Percentiles rank a stretch among this genome's conserved stretches.
phyloP scores from a whole-genome alignment of 371 early-diverging fungal genomes.

The Mucor ambiguus region DNA sequence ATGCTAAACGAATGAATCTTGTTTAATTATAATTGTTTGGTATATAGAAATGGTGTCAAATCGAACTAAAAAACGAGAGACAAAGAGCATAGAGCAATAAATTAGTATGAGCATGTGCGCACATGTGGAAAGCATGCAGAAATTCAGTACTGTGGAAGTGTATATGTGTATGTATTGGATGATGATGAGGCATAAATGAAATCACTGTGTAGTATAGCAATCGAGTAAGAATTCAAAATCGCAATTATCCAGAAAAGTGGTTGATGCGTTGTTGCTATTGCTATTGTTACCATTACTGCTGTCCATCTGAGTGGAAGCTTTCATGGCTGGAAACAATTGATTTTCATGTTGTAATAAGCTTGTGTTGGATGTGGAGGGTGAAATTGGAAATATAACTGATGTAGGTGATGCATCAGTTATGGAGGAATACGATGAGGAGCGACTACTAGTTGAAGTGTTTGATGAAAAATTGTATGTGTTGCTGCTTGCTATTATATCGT shows the following conservation, averaged over 20 bases:
- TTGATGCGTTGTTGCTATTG: neutral
- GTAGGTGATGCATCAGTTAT: neutral
- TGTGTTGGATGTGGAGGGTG: neutral
- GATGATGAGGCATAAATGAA: neutral
- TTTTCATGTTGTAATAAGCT: neutral
- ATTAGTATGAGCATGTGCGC: neutral
- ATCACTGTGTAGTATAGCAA: neutral
- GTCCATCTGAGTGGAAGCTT: neutral
- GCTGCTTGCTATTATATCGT: neutral
- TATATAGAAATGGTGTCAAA: too few relatives aligned
- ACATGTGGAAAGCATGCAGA: neutral
- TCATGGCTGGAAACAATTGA: constrained; percentile 2
- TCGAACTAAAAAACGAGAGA: too few relatives aligned
- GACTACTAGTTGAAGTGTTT: neutral
- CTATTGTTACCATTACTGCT: neutral
- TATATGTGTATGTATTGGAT: neutral
- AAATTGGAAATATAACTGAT: neutral
- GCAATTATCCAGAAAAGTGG: neutral
- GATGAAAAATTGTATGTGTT: neutral
- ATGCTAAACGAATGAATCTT: neutral
- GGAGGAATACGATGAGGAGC: neutral
- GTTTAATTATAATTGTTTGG: too few relatives aligned
- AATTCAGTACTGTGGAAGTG: neutral
- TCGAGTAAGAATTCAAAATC: constrained; percentile 1
- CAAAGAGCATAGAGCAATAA: neutral